Evolutionary conservation across 148 eudicot species (phyloP).

Genomic region (Polygonum maritimum): DNA sequence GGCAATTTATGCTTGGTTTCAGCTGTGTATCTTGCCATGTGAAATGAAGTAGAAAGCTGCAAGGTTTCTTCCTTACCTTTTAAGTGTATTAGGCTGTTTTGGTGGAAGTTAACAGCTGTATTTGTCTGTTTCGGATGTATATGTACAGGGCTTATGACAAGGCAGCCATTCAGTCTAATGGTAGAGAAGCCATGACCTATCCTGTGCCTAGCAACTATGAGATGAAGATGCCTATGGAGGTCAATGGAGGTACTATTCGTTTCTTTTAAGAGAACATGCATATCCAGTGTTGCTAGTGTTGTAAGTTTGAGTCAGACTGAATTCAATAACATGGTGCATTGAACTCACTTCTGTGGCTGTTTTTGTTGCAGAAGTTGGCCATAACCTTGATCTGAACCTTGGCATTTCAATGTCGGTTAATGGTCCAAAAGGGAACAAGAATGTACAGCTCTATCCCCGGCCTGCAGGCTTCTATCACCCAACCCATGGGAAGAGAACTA

Average conservation of each 20-base stretch:
- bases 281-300: background rate
- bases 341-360: background rate
- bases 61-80: constrained; percentile 37
- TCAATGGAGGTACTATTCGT: background rate
- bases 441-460: constrained; percentile 12
- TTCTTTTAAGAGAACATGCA: background rate
- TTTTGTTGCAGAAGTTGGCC: constrained; percentile 16
- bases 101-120: background rate
- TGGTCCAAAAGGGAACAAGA: constrained; percentile 13
- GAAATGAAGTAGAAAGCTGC: constrained; percentile 81
- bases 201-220: background rate
- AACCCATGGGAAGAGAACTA: constrained; percentile 19
- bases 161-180: constrained; percentile 62
- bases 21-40: constrained; percentile 69
- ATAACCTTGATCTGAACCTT: constrained; percentile 42
- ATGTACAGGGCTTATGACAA: constrained; percentile 64
- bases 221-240: constrained; percentile 4
- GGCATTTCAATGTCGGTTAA: constrained; percentile 28
- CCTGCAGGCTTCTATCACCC: constrained; percentile 9
- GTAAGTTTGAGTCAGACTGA: background rate
- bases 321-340: background rate
- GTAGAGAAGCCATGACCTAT: constrained; percentile 7
- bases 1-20: constrained; percentile 51
- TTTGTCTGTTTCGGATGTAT: background rate
- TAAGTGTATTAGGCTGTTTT: background rate